Percentiles rank a stretch among this genome's conserved stretches.
phyloP scores from a whole-genome alignment of 495 filamentous ascomycete species.

The Penicillium pancosmium region DNA sequence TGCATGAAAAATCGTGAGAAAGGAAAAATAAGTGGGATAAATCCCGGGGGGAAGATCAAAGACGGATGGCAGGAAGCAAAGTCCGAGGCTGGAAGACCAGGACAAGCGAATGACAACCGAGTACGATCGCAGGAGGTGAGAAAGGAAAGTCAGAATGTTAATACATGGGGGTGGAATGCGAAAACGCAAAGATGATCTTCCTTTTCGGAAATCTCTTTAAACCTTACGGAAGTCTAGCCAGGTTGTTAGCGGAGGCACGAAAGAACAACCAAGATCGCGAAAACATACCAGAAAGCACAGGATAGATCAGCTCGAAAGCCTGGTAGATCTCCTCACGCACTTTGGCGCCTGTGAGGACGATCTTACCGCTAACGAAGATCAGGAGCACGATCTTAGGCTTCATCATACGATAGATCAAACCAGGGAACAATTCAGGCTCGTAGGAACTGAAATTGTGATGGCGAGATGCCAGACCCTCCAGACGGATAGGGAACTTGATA shows the following conservation, averaged over 20 bases:
- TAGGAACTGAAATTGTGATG: slow-evolving; percentile 99
- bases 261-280: not conserved
- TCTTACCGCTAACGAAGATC: slow-evolving; percentile 99
- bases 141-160: slow-evolving; percentile 52
- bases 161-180: slow-evolving; percentile 55
- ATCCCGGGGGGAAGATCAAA: not conserved
- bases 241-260: slow-evolving; percentile 28
- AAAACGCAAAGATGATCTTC: slow-evolving; percentile 34
- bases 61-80: not conserved
- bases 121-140: slow-evolving; percentile 31
- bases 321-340: slow-evolving; percentile 99
- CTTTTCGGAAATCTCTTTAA: slow-evolving; percentile 38
- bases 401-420: slow-evolving; percentile 99
- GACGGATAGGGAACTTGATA: slow-evolving; percentile 98
- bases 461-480: slow-evolving; percentile 91
- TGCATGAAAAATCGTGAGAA: slow-evolving; percentile 44
- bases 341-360: slow-evolving; percentile 96
- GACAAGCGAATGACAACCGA: not conserved
- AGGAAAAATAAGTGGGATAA: not conserved
- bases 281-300: slow-evolving; percentile 83
- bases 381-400: slow-evolving; percentile 99
- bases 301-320: slow-evolving; percentile 98
- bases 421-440: slow-evolving; percentile 97
- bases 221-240: slow-evolving; percentile 68
- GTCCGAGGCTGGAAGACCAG: not conserved